Conservation (phyloP, 192 early-diverging fungal species). For the Coemansia sp. region DNA sequence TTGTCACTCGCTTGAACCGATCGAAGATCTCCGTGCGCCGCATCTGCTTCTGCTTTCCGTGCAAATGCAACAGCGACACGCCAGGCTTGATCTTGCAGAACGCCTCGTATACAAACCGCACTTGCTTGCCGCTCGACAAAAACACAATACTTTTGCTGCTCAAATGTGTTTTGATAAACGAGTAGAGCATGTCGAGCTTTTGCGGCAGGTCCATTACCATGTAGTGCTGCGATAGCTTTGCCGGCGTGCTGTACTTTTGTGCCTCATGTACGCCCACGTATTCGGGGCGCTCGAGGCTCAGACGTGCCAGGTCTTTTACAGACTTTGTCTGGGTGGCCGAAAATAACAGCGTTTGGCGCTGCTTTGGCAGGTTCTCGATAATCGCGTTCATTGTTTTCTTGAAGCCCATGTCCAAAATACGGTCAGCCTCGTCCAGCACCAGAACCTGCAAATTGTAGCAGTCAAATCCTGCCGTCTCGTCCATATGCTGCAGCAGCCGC, state of each 20-base stretch:
- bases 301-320: constrained; percentile 88
- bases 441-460: constrained; percentile 75
- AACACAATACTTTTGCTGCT: constrained; percentile 90
- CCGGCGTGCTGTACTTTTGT: constrained; percentile 77
- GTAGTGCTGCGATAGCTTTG: constrained; percentile 81
- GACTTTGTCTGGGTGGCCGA: constrained; percentile 98
- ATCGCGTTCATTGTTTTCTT: constrained; percentile 80
- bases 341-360: constrained; percentile 91
- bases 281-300: constrained; percentile 87
- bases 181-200: constrained; percentile 95
- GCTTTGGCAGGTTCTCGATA: constrained; percentile 75
- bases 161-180: constrained; percentile 92
- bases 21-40: constrained; percentile 93
- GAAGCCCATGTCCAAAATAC: constrained; percentile 87
- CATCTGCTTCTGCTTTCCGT: constrained; percentile 97
- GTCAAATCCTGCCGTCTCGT: constrained; percentile 87
- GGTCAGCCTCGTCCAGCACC: constrained; percentile 83
- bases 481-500: constrained; percentile 85
- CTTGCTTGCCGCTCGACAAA: constrained; percentile 94
- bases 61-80: constrained; percentile 83
- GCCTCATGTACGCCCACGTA: constrained; percentile 93
- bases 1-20: constrained; percentile 75
- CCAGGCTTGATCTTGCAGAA: constrained; percentile 96
- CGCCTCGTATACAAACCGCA: constrained; percentile 90
- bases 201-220: constrained; percentile 77